A percentile compares a stretch with the other conserved stretches of the same genome.
Evolutionary conservation across 192 early-diverging fungal species (phyloP).

Genomic region (Coemansia sp.): DNA sequence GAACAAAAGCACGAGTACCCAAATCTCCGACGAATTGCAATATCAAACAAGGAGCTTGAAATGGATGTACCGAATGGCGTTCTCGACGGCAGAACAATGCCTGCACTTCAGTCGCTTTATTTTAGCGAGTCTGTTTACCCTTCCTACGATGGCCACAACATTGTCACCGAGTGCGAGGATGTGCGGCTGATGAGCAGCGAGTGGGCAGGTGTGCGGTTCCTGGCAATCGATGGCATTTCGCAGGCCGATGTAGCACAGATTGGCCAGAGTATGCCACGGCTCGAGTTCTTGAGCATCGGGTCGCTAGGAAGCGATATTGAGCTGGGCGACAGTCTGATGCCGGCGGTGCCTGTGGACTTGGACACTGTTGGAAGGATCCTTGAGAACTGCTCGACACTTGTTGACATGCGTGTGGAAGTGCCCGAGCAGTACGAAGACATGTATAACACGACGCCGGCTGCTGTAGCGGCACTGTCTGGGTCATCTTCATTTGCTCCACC

Average conservation of each 20-base stretch:
- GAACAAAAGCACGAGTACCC: constrained; percentile 3
- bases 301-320: constrained; percentile 20
- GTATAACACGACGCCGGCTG: constrained; percentile 19
- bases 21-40: constrained; percentile 19
- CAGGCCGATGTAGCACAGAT: constrained; percentile 11
- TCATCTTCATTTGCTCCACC: neutral
- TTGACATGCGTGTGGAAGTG: constrained; percentile 24
- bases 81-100: constrained; percentile 17
- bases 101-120: constrained; percentile 14
- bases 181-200: constrained; percentile 7
- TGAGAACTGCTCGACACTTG: constrained; percentile 7
- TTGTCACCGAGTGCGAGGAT: neutral
- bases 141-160: constrained; percentile 6
- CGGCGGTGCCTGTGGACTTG: constrained; percentile 11
- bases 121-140: constrained; percentile 28
- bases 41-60: constrained; percentile 7
- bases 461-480: neutral
- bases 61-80: neutral
- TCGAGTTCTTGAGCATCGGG: constrained; percentile 29
- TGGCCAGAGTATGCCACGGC: constrained; percentile 4
- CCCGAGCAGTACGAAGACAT: constrained; percentile 32
- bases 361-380: neutral
- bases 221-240: constrained; percentile 26
- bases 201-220: constrained; percentile 9
- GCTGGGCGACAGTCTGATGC: constrained; percentile 6